phyloP scores from a whole-genome alignment of 164 flowering plant genomes.

The Amborella trichopoda region DNA sequence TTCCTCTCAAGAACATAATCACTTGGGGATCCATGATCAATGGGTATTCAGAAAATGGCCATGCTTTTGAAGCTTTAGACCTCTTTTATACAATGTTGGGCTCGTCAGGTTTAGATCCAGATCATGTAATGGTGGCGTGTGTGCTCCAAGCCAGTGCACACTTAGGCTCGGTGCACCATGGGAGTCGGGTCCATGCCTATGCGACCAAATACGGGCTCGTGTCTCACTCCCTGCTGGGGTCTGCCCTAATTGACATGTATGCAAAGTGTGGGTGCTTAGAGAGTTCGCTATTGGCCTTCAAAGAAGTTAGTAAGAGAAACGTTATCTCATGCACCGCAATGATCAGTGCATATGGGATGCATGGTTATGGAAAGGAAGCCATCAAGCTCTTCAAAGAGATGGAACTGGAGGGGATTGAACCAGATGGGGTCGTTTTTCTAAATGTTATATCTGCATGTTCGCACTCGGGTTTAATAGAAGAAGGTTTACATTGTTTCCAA shows the following conservation, averaged over 20 bases:
- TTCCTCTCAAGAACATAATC: constrained; percentile 12
- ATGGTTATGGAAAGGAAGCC: constrained; percentile 15
- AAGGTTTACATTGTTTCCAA: constrained; percentile 11
- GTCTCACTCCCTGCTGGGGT: constrained; percentile 5
- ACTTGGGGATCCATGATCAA: constrained; percentile 16
- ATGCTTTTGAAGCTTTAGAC: constrained; percentile 11
- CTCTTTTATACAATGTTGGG: constrained; percentile 15
- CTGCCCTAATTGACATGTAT: constrained; percentile 73
- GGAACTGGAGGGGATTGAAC: constrained; percentile 12
- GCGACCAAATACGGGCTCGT: constrained; percentile 5
- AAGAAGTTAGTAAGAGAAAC: constrained; percentile 5
- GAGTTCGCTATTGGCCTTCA: constrained; percentile 7
- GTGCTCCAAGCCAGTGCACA: constrained; percentile 18
- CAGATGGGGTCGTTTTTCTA: constrained; percentile 12
- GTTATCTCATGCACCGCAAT: constrained; percentile 16
- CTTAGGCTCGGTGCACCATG: constrained; percentile 12
- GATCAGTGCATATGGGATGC: constrained; percentile 14
- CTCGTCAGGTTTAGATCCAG: constrained; percentile 7
- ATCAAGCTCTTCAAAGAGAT: constrained; percentile 14
- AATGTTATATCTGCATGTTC: constrained; percentile 19
- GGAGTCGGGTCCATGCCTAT: constrained; percentile 14
- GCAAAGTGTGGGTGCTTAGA: constrained; percentile 52
- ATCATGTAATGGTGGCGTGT: constrained; percentile 7
- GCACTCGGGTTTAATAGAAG: constrained; percentile 17
- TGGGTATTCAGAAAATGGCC: constrained; percentile 15